A percentile compares a stretch with the other conserved stretches of the same genome.
Conservation (phyloP, 106 monocot genomes). For the Acorus gramineus region DNA sequence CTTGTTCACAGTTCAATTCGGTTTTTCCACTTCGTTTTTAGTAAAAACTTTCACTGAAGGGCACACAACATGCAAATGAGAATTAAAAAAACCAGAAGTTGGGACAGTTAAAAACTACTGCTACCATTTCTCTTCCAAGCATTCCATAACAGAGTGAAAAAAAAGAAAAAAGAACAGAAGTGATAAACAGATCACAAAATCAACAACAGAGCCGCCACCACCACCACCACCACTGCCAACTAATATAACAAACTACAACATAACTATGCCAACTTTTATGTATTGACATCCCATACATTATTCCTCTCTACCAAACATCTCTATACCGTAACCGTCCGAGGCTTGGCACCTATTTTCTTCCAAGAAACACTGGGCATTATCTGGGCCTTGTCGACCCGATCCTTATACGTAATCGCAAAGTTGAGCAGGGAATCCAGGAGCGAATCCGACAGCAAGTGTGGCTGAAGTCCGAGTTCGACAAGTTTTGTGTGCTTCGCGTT, state of each 20-base stretch:
- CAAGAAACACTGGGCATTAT: constrained; percentile 94
- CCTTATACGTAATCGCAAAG: constrained; percentile 55
- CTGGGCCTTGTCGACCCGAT: constrained; percentile 57
- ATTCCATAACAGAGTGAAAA: no score
- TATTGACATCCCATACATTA: constrained; percentile 21
- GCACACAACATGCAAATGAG: no score
- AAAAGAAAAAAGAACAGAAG: no score
- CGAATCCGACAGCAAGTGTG: constrained; percentile 83
- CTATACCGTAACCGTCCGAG: constrained; percentile 34
- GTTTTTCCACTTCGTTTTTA: no score
- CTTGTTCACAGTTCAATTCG: no score
- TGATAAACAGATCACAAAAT: no score
- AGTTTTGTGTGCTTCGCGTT: constrained; percentile 88
- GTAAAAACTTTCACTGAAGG: no score
- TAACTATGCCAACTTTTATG: constrained; percentile 21
- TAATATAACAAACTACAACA: constrained; percentile 1
- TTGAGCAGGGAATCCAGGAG: constrained; percentile 86
- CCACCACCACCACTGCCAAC: no score
- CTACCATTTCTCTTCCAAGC: no score
- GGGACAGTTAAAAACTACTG: no score
- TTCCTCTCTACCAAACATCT: background rate
- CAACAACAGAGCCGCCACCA: no score
- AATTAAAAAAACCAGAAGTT: no score
- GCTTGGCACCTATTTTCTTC: constrained; percentile 85
- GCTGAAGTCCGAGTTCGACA: constrained; percentile 66